Evolutionary conservation across 2,329 filamentous ascomycete species (phyloP).

Genomic region (Sporothrix luriei): DNA sequence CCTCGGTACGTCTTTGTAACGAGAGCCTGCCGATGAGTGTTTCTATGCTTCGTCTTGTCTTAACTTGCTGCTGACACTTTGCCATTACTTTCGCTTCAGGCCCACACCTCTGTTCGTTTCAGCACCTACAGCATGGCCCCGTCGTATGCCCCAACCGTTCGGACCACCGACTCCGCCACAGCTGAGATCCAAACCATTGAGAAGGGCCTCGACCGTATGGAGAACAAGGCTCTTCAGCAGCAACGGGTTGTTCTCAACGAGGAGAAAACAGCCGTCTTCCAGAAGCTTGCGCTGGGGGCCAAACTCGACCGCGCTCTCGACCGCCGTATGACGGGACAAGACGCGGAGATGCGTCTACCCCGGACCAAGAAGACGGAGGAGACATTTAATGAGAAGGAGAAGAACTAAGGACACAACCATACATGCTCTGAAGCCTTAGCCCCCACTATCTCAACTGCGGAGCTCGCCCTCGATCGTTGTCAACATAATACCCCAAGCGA

Average conservation of each 20-base stretch:
- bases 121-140: conserved; percentile 64
- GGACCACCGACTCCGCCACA: conserved; percentile 57
- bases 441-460: background rate
- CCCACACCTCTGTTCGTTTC: conserved; percentile 59
- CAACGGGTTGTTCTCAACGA: conserved; percentile 79
- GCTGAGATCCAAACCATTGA: conserved; percentile 70
- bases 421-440: background rate
- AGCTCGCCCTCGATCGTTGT: background rate
- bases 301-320: conserved; percentile 88
- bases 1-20: conserved; percentile 55
- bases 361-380: conserved; percentile 39
- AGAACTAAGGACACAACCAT: conserved; percentile 34
- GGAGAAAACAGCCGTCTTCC: conserved; percentile 79
- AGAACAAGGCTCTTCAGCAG: conserved; percentile 80
- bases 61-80: background rate
- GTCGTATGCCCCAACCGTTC: conserved; percentile 61
- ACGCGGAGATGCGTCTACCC: conserved; percentile 74
- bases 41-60: too few relatives aligned
- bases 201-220: conserved; percentile 79
- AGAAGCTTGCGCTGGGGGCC: conserved; percentile 83
- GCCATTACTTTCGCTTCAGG: conserved; percentile 42
- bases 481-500: conserved; percentile 10
- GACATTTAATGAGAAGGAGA: conserved; percentile 44
- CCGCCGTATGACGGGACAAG: conserved; percentile 83
- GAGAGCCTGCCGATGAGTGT: too few relatives aligned